phyloP scores from a whole-genome alignment of 768 basidiomycete species.

The Tulasnella sp. region DNA sequence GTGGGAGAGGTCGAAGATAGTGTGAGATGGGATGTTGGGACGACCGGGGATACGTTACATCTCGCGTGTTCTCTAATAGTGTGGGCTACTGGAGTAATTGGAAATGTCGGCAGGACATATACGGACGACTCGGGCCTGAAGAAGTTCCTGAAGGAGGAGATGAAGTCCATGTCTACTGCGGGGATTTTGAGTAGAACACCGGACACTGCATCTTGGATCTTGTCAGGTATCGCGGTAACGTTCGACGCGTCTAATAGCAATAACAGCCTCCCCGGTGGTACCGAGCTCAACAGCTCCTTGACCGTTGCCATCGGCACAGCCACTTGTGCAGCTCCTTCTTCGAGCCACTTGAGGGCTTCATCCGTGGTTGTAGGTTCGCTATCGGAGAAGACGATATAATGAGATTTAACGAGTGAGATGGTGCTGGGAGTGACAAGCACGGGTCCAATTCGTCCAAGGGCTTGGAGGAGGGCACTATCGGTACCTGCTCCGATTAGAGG shows the following conservation, averaged over 20 bases:
- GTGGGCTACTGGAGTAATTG: slow-evolving; percentile 44
- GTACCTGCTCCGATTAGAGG: slow-evolving; percentile 46
- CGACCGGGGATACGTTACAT: slow-evolving; percentile 53
- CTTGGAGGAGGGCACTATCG: slow-evolving; percentile 39
- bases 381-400: slow-evolving; percentile 48
- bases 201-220: slow-evolving; percentile 58
- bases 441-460: slow-evolving; percentile 68
- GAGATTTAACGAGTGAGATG: slow-evolving; percentile 27
- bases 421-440: slow-evolving; percentile 41
- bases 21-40: slow-evolving; percentile 64
- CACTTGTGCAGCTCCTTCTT: slow-evolving; percentile 70
- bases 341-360: slow-evolving; percentile 52
- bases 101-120: slow-evolving; percentile 31
- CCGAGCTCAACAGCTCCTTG: slow-evolving; percentile 51
- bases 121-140: slow-evolving; percentile 30
- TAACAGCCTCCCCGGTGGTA: slow-evolving; percentile 63
- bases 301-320: slow-evolving; percentile 60
- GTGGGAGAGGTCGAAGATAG: slow-evolving; percentile 40
- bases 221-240: slow-evolving; percentile 65
- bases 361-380: slow-evolving; percentile 39
- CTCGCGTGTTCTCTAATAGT: slow-evolving; percentile 50
- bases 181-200: slow-evolving; percentile 72
- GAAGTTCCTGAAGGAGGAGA: slow-evolving; percentile 66
- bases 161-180: slow-evolving; percentile 60
- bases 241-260: slow-evolving; percentile 67